phyloP scores from a whole-genome alignment of 805 yeast species.

The Starmerella bombicola region DNA sequence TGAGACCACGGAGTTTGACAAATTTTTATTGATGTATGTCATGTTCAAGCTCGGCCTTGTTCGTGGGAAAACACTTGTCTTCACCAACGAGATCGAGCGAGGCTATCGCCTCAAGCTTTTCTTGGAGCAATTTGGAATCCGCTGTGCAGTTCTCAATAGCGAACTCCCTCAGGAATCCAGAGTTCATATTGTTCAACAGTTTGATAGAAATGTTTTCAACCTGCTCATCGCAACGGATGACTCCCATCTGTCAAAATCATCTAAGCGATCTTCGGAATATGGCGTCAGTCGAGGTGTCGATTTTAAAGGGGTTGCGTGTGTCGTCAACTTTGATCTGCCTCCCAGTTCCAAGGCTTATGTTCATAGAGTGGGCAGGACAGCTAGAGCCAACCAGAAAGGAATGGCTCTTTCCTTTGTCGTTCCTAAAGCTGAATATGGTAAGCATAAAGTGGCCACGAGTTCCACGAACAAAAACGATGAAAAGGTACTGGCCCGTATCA shows the following conservation, averaged over 20 bases:
- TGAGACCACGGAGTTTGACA: conserved; percentile 77
- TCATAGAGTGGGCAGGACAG: conserved; percentile 94
- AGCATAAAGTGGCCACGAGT: conserved; percentile 69
- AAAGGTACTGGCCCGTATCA: conserved; percentile 62
- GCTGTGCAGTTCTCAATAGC: conserved; percentile 75
- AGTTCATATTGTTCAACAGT: conserved; percentile 88
- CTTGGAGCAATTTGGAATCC: conserved; percentile 87
- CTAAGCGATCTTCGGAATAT: conserved; percentile 39
- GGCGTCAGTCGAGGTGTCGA: conserved; percentile 97
- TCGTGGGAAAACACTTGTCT: conserved; percentile 79
- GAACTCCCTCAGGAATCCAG: conserved; percentile 90
- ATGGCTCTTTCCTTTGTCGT: conserved; percentile 89
- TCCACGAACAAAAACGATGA: conserved; percentile 71
- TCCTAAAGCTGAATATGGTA: conserved; percentile 70
- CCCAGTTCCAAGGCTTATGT: conserved; percentile 77
- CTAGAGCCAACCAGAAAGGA: conserved; percentile 92
- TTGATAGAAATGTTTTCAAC: conserved; percentile 76
- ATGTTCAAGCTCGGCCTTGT: conserved; percentile 78
- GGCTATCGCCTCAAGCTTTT: conserved; percentile 86
- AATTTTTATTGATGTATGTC: conserved; percentile 79
- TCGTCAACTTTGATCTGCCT: conserved; percentile 87
- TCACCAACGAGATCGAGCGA: conserved; percentile 89
- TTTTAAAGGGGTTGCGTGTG: conserved; percentile 92
- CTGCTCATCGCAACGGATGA: conserved; percentile 93
- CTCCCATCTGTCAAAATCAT: conserved; percentile 2